Evolutionary conservation across 306 rosid genomes (phyloP).

Genomic region (Rosa multiflora): DNA sequence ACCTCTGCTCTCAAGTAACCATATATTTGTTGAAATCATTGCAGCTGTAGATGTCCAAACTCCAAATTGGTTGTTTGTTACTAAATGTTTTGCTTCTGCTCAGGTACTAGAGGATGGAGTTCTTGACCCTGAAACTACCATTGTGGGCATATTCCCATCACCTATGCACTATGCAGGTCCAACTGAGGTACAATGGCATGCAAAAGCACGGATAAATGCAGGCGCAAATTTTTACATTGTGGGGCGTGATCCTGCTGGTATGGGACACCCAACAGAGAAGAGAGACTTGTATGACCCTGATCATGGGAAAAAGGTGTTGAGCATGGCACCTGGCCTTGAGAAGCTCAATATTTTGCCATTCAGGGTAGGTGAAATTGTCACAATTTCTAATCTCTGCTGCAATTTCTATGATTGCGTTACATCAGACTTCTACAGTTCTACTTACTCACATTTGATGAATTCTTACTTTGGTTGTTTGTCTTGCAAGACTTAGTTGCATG

Average conservation of each 20-base stretch:
- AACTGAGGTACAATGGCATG: conserved; percentile 99
- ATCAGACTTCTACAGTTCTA: neutral
- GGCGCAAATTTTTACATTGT: conserved; percentile 98
- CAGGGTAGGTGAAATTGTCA: conserved; percentile 46
- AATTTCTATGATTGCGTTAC: neutral
- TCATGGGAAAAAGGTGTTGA: conserved; percentile 91
- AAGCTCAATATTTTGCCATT: conserved; percentile 95
- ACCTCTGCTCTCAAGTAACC: neutral
- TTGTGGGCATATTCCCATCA: conserved; percentile 91
- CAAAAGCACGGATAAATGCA: conserved; percentile 92
- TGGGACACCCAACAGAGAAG: conserved; percentile 95
- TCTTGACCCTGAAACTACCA: conserved; percentile 92
- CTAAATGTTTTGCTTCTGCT: conserved; percentile 24
- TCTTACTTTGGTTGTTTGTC: neutral
- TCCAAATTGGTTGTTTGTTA: neutral
- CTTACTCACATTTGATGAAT: neutral
- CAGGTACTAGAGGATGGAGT: conserved; percentile 96
- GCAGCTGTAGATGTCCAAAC: neutral
- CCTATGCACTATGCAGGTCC: conserved; percentile 99
- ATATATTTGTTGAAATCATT: neutral
- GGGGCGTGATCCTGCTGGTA: conserved; percentile 99
- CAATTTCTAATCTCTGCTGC: neutral
- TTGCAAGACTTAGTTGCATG: neutral
- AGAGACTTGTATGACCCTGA: conserved; percentile 93
- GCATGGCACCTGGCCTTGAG: conserved; percentile 98